Evolutionary conservation across 2,329 filamentous ascomycete genomes (phyloP).

Genomic region (Pyricularia pennisetigena): DNA sequence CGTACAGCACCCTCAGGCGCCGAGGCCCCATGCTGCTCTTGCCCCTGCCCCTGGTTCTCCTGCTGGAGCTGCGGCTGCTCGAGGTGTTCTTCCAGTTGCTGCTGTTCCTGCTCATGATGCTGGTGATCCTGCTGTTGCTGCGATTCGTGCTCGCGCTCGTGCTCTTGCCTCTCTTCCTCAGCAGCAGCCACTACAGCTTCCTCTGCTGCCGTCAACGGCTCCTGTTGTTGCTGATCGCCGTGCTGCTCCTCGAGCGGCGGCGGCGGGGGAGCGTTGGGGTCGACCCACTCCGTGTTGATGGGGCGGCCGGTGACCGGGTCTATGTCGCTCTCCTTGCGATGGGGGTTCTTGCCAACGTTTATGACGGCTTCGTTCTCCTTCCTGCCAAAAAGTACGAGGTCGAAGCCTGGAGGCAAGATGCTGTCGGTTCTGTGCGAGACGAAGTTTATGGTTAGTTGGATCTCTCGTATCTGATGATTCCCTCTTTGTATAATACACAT

Average conservation of each 20-base stretch:
- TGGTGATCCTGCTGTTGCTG: background rate
- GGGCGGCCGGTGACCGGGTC: slow-evolving; percentile 13
- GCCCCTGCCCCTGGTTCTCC: background rate
- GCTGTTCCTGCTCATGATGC: background rate
- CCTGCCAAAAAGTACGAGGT: slow-evolving; percentile 35
- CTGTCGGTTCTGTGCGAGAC: slow-evolving; percentile 23
- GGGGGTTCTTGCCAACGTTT: slow-evolving; percentile 35
- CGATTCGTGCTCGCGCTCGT: background rate
- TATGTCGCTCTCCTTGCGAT: slow-evolving; percentile 35
- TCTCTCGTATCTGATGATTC: background rate
- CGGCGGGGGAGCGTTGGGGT: background rate
- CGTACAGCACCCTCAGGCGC: background rate
- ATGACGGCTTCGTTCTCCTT: slow-evolving; percentile 37
- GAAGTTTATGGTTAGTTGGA: background rate
- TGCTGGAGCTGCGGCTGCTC: background rate
- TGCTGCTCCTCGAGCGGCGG: background rate
- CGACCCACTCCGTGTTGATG: background rate
- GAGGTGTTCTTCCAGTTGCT: background rate
- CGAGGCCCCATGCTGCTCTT: background rate
- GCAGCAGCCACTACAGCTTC: background rate
- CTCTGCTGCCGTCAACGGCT: background rate
- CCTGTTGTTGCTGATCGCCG: background rate
- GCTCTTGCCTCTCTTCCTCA: background rate
- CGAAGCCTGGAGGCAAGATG: slow-evolving; percentile 36
- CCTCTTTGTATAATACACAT: background rate